phyloP scores from a whole-genome alignment of 495 filamentous ascomycete genomes.

The Extremus antarcticus region DNA sequence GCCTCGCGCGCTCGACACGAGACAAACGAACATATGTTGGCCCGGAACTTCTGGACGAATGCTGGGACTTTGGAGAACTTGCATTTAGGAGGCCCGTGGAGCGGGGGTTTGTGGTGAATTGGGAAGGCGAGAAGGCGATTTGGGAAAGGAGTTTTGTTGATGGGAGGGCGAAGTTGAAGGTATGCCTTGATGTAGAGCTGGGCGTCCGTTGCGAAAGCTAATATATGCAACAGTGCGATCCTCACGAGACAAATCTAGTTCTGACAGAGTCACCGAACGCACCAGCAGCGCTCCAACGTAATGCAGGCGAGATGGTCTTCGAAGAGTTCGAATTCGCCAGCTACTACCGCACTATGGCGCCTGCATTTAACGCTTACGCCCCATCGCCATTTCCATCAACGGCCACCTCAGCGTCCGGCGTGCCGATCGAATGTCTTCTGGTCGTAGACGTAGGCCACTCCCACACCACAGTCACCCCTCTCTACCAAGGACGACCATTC shows the following conservation, averaged over 20 bases:
- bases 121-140: conserved; percentile 91
- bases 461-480: conserved; percentile 82
- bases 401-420: conserved; percentile 26
- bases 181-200: conserved; percentile 12
- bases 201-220: neutral
- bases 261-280: conserved; percentile 89
- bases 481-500: conserved; percentile 68
- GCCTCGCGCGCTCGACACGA: conserved; percentile 63
- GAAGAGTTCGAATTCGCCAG: conserved; percentile 94
- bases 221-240: conserved; percentile 47
- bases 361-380: conserved; percentile 72
- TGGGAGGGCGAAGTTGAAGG: conserved; percentile 48
- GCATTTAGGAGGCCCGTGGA: conserved; percentile 83
- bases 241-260: conserved; percentile 67
- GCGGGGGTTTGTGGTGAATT: conserved; percentile 91
- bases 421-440: conserved; percentile 69
- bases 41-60: conserved; percentile 59
- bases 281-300: conserved; percentile 64
- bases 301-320: conserved; percentile 93
- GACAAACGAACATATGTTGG: conserved; percentile 68
- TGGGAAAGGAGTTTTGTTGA: conserved; percentile 90
- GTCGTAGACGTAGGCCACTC: conserved; percentile 89
- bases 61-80: conserved; percentile 82
- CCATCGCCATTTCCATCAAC: conserved; percentile 50
- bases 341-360: conserved; percentile 60